Evolutionary conservation across 1,139 yeast species (phyloP), one percentile per base, ranked within the genome.

Genomic region (Sugiyamaella grinbergsii): DNA sequence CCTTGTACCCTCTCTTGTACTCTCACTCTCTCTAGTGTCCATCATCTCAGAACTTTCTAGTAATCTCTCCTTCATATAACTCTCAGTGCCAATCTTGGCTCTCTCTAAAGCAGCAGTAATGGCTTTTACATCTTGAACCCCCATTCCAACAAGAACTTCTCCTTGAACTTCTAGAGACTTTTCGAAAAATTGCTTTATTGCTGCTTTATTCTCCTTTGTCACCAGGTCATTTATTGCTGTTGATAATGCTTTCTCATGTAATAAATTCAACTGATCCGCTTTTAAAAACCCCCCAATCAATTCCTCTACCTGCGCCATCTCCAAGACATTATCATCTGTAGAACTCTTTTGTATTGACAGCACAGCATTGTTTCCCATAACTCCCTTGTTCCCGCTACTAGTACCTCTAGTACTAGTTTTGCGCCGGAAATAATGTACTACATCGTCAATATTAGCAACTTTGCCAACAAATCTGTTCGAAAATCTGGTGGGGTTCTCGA

Each of bases 371-470:
- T 36, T n/a, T 34, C 32, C n/a, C 38, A 32, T n/a, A 16, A 16
- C 22, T 15, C 36, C 28, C 11, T 16, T 38, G 19, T 20, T 16
- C 37, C 50, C 18, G 5, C 28, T 34, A 10, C 20, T 6, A 46
- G 39, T 18, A 26, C 45, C 18, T 22, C 37, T 24, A 10, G 18
- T 23, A 4, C 33, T 37, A 26, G 22, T 55, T 58, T 67, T 73
- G 60, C 72, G 77, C 63, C 83, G 80, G 62, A 81, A 80, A 62
- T 86, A 85, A 46, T 81, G 83, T 1, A 93, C 80, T 7, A 91
- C 88, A 60, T 91, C 95, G 62, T 87, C 85, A 8, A 85, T 81
- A 65, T 93, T 93, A 10, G 98, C 98, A 3, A 93, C 95, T 56
- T 76, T 77, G 0, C 96, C 97, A 5, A 88, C 95, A 73, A 91